Percentiles rank a stretch among this genome's conserved stretches.
Conservation (phyloP, 139 green algal genomes). For the Tetraselmis striata region DNA sequence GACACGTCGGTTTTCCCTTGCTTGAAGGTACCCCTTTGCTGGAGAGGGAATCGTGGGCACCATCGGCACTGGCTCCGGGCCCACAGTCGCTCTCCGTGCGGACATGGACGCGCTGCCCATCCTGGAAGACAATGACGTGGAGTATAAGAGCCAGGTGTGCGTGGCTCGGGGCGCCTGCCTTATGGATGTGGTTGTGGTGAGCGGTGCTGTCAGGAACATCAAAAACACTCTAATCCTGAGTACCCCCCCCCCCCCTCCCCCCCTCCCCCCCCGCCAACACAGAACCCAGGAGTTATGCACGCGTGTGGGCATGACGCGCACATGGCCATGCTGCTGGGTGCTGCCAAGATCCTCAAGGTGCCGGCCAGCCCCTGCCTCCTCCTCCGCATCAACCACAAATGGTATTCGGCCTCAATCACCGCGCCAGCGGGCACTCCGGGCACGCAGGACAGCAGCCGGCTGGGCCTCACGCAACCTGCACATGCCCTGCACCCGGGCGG, state of each 20-base stretch:
- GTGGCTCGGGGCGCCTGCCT: no score
- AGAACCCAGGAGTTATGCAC: slow-evolving; percentile 63
- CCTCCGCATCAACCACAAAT: no score
- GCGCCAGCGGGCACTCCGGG: no score
- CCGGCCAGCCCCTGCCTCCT: no score
- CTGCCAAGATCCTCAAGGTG: slow-evolving; percentile 66
- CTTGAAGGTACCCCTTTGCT: slow-evolving; percentile 41
- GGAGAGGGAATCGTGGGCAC: slow-evolving; percentile 68
- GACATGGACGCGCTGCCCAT: slow-evolving; percentile 91
- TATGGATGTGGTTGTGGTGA: no score
- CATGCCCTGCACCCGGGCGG: no score
- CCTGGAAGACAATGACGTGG: slow-evolving; percentile 27
- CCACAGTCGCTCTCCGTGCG: slow-evolving; percentile 63
- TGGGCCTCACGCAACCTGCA: no score
- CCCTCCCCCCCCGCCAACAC: no score
- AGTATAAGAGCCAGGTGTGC: slow-evolving; percentile 16
- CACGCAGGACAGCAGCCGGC: no score
- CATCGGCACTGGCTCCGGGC: slow-evolving; percentile 47
- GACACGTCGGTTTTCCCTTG: no score
- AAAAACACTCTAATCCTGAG: neutral
- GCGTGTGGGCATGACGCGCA: slow-evolving; percentile 87
- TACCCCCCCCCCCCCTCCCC: neutral
- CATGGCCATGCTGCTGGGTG: slow-evolving; percentile 80
- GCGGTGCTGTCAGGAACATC: neutral
- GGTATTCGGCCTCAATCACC: no score